Evolutionary conservation across 371 early-diverging fungal species (phyloP).

Genomic region (Rhizomucor miehei): DNA sequence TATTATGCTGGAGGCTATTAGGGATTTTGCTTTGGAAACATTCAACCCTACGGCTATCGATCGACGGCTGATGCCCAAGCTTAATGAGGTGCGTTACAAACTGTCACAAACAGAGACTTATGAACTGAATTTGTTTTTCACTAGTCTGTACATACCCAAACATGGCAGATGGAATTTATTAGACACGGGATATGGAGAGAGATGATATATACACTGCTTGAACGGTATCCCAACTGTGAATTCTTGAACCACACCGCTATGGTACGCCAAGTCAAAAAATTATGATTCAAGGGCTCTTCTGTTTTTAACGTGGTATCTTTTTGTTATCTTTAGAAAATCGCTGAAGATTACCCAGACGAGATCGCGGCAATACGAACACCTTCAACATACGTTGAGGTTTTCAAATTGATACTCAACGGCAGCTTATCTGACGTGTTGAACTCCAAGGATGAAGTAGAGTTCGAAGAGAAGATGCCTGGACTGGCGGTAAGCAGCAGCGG

Average conservation of each 20-base stretch:
- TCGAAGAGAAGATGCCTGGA: slow-evolving; percentile 47
- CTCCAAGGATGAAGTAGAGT: slow-evolving; percentile 50
- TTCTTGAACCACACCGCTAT: slow-evolving; percentile 63
- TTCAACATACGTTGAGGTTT: slow-evolving; percentile 61
- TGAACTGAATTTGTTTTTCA: no score
- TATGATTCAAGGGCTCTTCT: no score
- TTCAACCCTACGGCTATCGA: no score
- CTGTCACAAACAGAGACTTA: no score
- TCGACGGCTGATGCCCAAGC: no score
- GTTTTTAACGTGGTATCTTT: no score
- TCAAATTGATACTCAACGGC: slow-evolving; percentile 56
- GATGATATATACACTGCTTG: slow-evolving; percentile 62
- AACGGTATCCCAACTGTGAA: slow-evolving; percentile 52
- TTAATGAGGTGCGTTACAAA: no score
- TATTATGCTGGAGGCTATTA: no score
- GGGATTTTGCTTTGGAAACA: no score
- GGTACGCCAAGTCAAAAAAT: slow-evolving; percentile 25
- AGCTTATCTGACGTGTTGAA: slow-evolving; percentile 49
- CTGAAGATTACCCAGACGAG: slow-evolving; percentile 62
- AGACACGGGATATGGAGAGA: slow-evolving; percentile 60
- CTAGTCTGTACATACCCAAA: no score
- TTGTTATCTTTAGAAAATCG: slow-evolving; percentile 40
- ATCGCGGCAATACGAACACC: slow-evolving; percentile 62
- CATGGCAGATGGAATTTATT: slow-evolving; percentile 53
- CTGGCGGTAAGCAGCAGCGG: slow-evolving; percentile 43